phyloP scores from a whole-genome alignment of 108 stramenopile genomes.

The Fragilariopsis cylindrus region DNA sequence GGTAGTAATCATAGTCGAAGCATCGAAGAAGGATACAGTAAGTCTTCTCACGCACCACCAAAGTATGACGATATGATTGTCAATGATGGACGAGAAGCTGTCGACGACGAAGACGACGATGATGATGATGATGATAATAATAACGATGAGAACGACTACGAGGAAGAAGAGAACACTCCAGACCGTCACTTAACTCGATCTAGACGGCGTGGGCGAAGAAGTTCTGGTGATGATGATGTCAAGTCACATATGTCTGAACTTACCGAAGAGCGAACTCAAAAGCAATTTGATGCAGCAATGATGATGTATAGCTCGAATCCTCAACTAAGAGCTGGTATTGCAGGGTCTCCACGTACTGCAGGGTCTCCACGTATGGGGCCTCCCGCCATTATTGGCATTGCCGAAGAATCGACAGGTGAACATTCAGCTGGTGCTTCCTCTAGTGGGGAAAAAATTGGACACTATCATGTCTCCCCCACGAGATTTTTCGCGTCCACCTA shows the following conservation, averaged over 20 bases:
- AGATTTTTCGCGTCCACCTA: constrained; percentile 10
- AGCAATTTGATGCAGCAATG: constrained; percentile 58
- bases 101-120: constrained; percentile 30
- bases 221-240: constrained; percentile 48
- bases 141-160: constrained; percentile 11
- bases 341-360: constrained; percentile 14
- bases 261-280: constrained; percentile 84
- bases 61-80: too few species aligned
- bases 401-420: constrained; percentile 7
- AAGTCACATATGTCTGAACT: constrained; percentile 80
- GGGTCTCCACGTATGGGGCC: constrained; percentile 1
- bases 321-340: constrained; percentile 23
- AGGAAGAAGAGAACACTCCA: constrained; percentile 15
- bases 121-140: constrained; percentile 23
- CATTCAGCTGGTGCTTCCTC: background rate
- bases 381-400: constrained; percentile 19
- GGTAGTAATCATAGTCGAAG: background rate
- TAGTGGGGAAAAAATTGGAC: constrained; percentile 10
- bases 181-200: background rate
- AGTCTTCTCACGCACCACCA: constrained; percentile 8
- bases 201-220: background rate
- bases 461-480: constrained; percentile 15
- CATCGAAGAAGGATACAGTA: background rate
- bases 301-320: constrained; percentile 25
- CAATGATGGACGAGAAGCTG: constrained; percentile 18